Conservation (phyloP, 2,329 filamentous ascomycete species). For the Arthrocladium fulminans region DNA sequence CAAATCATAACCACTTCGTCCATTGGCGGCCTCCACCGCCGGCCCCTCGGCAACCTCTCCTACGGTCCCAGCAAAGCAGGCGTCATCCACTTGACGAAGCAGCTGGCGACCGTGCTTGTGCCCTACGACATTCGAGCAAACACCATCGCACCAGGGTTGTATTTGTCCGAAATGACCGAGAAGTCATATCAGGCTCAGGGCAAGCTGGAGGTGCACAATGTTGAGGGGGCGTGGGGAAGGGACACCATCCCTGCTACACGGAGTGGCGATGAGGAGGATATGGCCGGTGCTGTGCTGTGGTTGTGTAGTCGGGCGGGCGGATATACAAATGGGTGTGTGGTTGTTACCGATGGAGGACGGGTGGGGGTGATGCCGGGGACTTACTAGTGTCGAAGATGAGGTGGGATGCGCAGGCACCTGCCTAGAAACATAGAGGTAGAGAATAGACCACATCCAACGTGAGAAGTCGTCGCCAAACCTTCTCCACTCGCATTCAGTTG, state of each 20-base stretch:
- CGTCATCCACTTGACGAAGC: conserved; percentile 41
- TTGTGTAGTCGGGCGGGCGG: conserved; percentile 55
- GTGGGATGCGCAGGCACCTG: too few relatives aligned
- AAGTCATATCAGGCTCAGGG: conserved; percentile 37
- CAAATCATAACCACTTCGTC: conserved; percentile 41
- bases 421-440: too few relatives aligned
- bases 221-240: conserved; percentile 33
- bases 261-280: conserved; percentile 51
- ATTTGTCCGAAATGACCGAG: conserved; percentile 53
- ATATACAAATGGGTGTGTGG: conserved; percentile 55
- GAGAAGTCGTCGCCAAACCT: too few relatives aligned
- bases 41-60: conserved; percentile 29
- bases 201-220: conserved; percentile 27
- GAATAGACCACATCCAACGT: too few relatives aligned
- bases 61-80: conserved; percentile 40
- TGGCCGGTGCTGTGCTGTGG: conserved; percentile 57
- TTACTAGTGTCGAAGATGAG: conserved; percentile 35
- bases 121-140: conserved; percentile 40
- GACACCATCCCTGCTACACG: conserved; percentile 48
- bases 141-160: conserved; percentile 45
- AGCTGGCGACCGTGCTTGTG: conserved; percentile 36
- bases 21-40: conserved; percentile 36
- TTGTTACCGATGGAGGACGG: conserved; percentile 55
- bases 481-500: too few relatives aligned
- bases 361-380: conserved; percentile 47